These are phyloP conservation scores for Tricholomella constricta DNA, from an alignment of 768 basidiomycete genomes.

Conservation along the genomic window DNA sequence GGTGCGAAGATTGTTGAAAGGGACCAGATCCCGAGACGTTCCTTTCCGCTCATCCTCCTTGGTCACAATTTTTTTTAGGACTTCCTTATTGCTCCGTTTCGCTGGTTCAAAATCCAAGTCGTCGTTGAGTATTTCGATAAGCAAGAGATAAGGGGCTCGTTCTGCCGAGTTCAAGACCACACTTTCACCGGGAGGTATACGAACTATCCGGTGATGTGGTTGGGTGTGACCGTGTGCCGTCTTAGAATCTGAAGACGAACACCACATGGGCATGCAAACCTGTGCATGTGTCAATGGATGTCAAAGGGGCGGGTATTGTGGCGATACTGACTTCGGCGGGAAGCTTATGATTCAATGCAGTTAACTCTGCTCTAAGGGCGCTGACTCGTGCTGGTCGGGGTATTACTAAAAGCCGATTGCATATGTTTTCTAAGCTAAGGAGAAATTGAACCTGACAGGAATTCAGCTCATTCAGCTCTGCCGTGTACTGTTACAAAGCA, in stretches of 20 bases:
- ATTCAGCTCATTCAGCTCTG: conserved; percentile 15
- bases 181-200: conserved; percentile 96
- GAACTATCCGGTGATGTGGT: conserved; percentile 92
- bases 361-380: conserved; percentile 94
- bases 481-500: conserved; percentile 3
- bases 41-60: conserved; percentile 67
- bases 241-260: conserved; percentile 66
- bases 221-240: conserved; percentile 43
- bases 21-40: conserved; percentile 55
- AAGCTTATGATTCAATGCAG: conserved; percentile 91
- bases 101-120: conserved; percentile 92
- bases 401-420: conserved; percentile 86
- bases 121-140: conserved; percentile 86
- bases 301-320: background rate
- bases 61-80: conserved; percentile 72
- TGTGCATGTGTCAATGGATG: conserved; percentile 26
- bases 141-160: conserved; percentile 88
- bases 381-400: conserved; percentile 94
- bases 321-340: conserved; percentile 81
- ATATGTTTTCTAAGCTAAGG: conserved; percentile 87
- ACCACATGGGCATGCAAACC: conserved; percentile 92
- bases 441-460: conserved; percentile 75
- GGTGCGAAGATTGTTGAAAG: conserved; percentile 35
- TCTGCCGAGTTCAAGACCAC: conserved; percentile 99
- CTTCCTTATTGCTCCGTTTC: conserved; percentile 82